Base-by-base conservation (phyloP, 805 yeast species). In the Candida lessepsii region DNA sequence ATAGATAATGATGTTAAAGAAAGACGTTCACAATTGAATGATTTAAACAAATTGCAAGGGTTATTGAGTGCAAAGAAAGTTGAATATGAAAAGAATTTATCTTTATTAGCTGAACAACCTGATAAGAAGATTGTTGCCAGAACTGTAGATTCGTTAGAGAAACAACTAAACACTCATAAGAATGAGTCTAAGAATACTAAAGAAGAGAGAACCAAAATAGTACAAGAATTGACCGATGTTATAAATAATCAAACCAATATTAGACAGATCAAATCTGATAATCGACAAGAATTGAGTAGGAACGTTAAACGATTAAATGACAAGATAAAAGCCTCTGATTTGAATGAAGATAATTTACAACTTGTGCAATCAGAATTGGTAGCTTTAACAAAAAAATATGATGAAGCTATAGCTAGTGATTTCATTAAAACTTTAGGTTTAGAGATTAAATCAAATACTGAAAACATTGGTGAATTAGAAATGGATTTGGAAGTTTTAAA, bases 1-100 rank as follows among this genome's bases (percentile, higher is more conserved):
- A 38, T 44, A 39, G 37, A 39, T 3, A 3, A 23, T 6, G 34
- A 26, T 14, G n/a, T 44, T 3, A 13, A 8, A 1, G 19, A 30
- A 3, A 37, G 38, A 13, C 32, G 42, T 15, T 11, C 4, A 9
- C 10, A 37, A 17, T 36, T 42, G 32, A 60, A 60, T 43, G 48
- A 52, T 1, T 54, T 69, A 7, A 71, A 75, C 1, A 61, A 78
- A 23, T 51, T 63, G 36, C 79, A 78, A 46, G 95, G 91, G 4
- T 71, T 76, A 35, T 58, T 81, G 32, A 65, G 67, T 37, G 75
- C 75, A 1, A 71, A 68, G 40, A 68, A 68, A 41, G 50, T 49
- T 1, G 61, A 57, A 24, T 70, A 69, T 47, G 44, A 51, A n/a
- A 37, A 34, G 10, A 51, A 57, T 39, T 54, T 40, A 46, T 62